A percentile compares a stretch with the other conserved stretches of the same genome.
These are phyloP conservation scores for Austroboletus rostrupii DNA, from an alignment of 1,284 basidiomycete species.

Conservation along the genomic window DNA sequence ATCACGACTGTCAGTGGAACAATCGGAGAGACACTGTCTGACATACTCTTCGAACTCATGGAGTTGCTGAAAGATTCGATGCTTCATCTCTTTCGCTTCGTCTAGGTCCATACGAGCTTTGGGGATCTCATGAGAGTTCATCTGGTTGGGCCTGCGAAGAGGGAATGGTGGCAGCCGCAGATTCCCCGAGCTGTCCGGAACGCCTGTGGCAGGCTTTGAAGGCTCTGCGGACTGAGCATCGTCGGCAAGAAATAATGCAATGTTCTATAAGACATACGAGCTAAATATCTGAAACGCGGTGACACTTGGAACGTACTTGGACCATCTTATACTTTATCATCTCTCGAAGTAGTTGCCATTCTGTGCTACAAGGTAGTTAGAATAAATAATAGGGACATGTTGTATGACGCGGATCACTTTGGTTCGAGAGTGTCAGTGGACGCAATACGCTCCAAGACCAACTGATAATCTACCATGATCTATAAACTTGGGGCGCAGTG, in stretches of 20 bases:
- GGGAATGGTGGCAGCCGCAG: conserved; percentile 80
- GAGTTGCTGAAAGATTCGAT: conserved; percentile 59
- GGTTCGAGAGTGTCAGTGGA: conserved; percentile 59
- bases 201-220: conserved; percentile 17
- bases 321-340: conserved; percentile 68
- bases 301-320: conserved; percentile 41
- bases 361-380: conserved; percentile 45
- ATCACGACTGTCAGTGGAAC: conserved; percentile 9
- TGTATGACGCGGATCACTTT: conserved; percentile 44
- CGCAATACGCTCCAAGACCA: conserved; percentile 63
- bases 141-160: conserved; percentile 48
- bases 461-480: conserved; percentile 52
- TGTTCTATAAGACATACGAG: conserved; percentile 43
- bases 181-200: conserved; percentile 48
- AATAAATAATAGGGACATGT: conserved; percentile 1
- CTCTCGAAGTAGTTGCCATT: conserved; percentile 72
- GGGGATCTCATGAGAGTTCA: conserved; percentile 51
- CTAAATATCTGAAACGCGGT: neutral
- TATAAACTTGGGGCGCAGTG: conserved; percentile 6
- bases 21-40: conserved; percentile 1
- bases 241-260: conserved; percentile 51
- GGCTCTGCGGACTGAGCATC: conserved; percentile 27
- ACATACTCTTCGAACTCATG: conserved; percentile 77
- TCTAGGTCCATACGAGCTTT: conserved; percentile 60
- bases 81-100: conserved; percentile 61